Evolutionary conservation across 176 grass and related monocot species (phyloP).

Genomic region (Musa schizocarpa): DNA sequence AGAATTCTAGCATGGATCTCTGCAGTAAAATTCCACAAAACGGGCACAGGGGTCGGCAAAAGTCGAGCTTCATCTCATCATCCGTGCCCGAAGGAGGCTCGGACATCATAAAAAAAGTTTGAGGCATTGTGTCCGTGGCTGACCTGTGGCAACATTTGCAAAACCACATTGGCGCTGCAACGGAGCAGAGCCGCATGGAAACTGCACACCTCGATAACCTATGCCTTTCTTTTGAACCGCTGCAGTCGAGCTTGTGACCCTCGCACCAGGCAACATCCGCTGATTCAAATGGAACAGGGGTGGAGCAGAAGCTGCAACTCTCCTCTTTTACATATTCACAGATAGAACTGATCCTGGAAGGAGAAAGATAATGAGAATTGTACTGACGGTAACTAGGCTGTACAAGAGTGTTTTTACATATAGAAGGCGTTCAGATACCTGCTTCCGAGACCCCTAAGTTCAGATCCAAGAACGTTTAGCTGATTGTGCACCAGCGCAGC

Average conservation of each 20-base stretch:
- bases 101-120: constrained; percentile 37
- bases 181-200: constrained; percentile 54
- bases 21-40: constrained; percentile 59
- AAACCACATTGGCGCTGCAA: constrained; percentile 42
- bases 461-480: constrained; percentile 39
- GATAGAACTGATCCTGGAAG: constrained; percentile 28
- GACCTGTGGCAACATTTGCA: constrained; percentile 49
- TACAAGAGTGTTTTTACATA: not conserved
- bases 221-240: constrained; percentile 28
- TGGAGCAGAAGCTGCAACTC: constrained; percentile 50
- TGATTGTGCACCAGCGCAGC: constrained; percentile 24
- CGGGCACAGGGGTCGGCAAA: constrained; percentile 29
- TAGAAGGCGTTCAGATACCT: constrained; percentile 28
- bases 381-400: not conserved
- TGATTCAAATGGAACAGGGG: constrained; percentile 43
- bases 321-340: constrained; percentile 40
- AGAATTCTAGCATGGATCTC: constrained; percentile 48
- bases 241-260: not conserved
- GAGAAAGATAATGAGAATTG: not conserved
- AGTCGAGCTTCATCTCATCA: not conserved
- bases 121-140: constrained; percentile 37
- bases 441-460: constrained; percentile 39
- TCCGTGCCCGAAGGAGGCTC: constrained; percentile 18
- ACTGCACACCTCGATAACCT: constrained; percentile 40
- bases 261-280: constrained; percentile 42